Evolutionary conservation across 73 alveolate genomes (phyloP), one percentile per base, ranked within the genome.

Genomic region (Diophrys appendiculata): DNA sequence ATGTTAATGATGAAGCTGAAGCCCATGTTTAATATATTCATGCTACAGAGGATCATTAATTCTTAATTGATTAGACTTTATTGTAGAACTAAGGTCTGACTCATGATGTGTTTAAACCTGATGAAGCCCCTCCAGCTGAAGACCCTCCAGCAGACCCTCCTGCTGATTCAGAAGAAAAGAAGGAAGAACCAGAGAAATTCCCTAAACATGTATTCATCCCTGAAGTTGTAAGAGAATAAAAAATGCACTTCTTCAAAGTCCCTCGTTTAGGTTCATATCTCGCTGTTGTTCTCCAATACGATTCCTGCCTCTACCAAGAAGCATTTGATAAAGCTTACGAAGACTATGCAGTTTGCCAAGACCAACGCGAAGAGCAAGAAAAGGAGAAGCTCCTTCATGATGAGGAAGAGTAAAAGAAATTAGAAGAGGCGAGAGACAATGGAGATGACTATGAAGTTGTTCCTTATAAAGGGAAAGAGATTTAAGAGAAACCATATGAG

Each of bases 201-300:
- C 77, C 81, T 65, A 65, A 78, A 30, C 90, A 81, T 29, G 64
- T 81, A 22, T 91, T 83, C 74, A 70, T 70, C 0, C 73, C 82
- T 29, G 98, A 96, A 87, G 99, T 96, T 23, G 99, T 96, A 18
- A 91, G 95, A 73, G 98, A 96, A 65, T 94, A 92, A 29, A 78
- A 95, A 71, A 88, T 96, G 85, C 91, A 93, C 32, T 96, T 90
- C 90, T 95, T 84, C 73, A 94, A 89, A 77, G 98, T 94, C 65
- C 99, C 99, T 0, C 79, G 93, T 64, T 91, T 96, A n/a, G 99
- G 99, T 0, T 65, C 97, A 35, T 95, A 84, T 77, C 73, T 93
- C 75, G 97, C 98, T 24, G 83, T 93, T 25, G 96, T 93, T 27
- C 75, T 94, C 52, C 78, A 79, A 0, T 95, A 90, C 88, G 73